phyloP scores from a whole-genome alignment of 495 filamentous ascomycete species.

The Aspergillus bridgeri region DNA sequence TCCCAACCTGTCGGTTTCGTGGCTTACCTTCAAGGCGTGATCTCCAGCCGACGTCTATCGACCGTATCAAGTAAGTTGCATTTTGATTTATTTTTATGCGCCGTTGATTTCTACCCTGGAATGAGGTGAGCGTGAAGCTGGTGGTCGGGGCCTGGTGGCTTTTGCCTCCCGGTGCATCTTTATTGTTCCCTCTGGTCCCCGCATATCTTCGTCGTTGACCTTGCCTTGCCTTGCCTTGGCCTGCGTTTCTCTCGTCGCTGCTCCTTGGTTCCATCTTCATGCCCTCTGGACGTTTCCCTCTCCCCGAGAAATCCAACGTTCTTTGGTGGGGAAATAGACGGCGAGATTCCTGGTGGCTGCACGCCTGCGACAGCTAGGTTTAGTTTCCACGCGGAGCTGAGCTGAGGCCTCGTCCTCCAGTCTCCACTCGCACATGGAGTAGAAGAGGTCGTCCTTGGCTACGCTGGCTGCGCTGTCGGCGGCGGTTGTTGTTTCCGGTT shows the following conservation, averaged over 20 bases:
- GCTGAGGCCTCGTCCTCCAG: neutral
- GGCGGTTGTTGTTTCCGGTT: too few species aligned
- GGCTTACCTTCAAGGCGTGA: conserved; percentile 19
- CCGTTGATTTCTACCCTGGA: conserved; percentile 1
- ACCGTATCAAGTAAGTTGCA: conserved; percentile 50
- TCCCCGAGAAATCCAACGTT: neutral
- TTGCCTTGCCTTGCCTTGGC: neutral
- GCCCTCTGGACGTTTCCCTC: neutral
- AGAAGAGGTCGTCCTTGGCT: too few species aligned
- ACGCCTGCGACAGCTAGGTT: neutral
- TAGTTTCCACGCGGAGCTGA: neutral
- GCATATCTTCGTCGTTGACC: neutral
- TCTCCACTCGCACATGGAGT: neutral
- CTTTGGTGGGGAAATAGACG: neutral
- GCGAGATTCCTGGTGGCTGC: neutral
- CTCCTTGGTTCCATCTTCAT: neutral
- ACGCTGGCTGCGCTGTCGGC: too few species aligned
- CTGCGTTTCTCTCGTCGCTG: neutral
- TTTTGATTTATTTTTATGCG: conserved; percentile 7
- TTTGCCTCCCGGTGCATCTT: conserved; percentile 3
- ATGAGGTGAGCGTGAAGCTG: neutral
- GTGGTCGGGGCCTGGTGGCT: conserved; percentile 1
- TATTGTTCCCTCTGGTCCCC: neutral
- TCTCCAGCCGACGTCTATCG: conserved; percentile 53
- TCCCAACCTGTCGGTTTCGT: conserved; percentile 15